A percentile compares a stretch with the other conserved stretches of the same genome.
phyloP scores from a whole-genome alignment of 495 filamentous ascomycete genomes.

The Daldinia decipiens region DNA sequence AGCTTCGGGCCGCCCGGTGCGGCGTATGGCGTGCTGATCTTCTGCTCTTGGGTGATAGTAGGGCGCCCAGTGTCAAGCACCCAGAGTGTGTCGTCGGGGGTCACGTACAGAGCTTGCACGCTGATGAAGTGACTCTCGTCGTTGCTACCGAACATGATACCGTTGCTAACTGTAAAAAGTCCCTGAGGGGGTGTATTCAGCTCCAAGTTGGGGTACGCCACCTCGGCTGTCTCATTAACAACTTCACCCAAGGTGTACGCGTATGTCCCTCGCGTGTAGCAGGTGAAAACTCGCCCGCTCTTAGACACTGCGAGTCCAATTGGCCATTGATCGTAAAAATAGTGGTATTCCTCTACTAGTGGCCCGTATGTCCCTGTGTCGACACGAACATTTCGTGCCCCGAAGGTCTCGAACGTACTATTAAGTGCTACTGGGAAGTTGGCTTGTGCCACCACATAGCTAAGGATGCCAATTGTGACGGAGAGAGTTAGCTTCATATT shows the following conservation, averaged over 20 bases:
- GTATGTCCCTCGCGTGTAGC: neutral
- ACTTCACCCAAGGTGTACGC: neutral
- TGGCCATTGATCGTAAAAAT: neutral
- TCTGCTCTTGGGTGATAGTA: neutral
- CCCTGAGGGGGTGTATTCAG: neutral
- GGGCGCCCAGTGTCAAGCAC: conserved; percentile 1
- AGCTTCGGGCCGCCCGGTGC: neutral
- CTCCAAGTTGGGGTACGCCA: neutral
- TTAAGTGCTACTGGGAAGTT: neutral
- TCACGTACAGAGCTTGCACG: neutral
- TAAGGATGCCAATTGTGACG: neutral
- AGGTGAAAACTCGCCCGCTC: neutral
- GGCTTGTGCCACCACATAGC: neutral
- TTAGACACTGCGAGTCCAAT: neutral
- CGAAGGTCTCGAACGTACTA: neutral
- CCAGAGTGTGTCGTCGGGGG: neutral
- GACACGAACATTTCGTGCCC: neutral
- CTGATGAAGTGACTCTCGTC: neutral
- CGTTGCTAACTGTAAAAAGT: neutral
- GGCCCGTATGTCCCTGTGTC: neutral
- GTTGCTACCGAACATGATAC: neutral
- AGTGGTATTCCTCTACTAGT: neutral
- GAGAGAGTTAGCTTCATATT: neutral
- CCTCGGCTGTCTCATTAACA: neutral
- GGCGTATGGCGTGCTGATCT: neutral